phyloP scores from a whole-genome alignment of 331 rosid species.

The Telfairia occidentalis region DNA sequence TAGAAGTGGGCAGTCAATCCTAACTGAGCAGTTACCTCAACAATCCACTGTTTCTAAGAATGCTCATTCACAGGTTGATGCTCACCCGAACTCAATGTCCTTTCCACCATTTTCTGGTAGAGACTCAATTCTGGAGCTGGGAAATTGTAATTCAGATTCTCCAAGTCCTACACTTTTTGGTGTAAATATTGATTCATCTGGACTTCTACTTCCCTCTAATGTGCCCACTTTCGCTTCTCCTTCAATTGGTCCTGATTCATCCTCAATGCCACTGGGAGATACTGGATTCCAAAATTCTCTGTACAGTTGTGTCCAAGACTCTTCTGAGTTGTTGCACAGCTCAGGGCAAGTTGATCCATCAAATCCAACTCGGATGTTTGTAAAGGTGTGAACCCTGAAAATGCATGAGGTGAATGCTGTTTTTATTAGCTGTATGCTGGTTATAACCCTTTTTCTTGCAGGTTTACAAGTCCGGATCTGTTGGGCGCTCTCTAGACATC shows the following conservation, averaged over 20 bases:
- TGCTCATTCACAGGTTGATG: slow-evolving; percentile 39
- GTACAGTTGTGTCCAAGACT: slow-evolving; percentile 51
- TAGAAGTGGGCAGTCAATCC: slow-evolving; percentile 43
- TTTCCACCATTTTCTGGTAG: slow-evolving; percentile 49
- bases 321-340: slow-evolving; percentile 55
- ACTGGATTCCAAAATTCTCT: slow-evolving; percentile 52
- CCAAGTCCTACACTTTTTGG: slow-evolving; percentile 65
- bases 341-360: slow-evolving; percentile 52
- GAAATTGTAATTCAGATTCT: slow-evolving; percentile 36
- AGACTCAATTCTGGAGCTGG: slow-evolving; percentile 34
- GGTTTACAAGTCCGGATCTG: slow-evolving; percentile 80
- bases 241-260: slow-evolving; percentile 39
- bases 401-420: neutral
- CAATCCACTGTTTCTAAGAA: slow-evolving; percentile 48
- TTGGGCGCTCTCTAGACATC: slow-evolving; percentile 86
- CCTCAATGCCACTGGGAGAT: slow-evolving; percentile 53
- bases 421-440: neutral
- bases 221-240: slow-evolving; percentile 39
- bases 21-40: slow-evolving; percentile 54
- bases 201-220: slow-evolving; percentile 63
- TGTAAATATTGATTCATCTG: slow-evolving; percentile 73
- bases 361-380: slow-evolving; percentile 51
- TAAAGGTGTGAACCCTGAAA: slow-evolving; percentile 41
- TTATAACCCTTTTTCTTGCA: slow-evolving; percentile 25
- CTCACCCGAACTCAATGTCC: slow-evolving; percentile 43